phyloP scores from a whole-genome alignment of 257 asterid genomes.

The Petunia secreta region DNA sequence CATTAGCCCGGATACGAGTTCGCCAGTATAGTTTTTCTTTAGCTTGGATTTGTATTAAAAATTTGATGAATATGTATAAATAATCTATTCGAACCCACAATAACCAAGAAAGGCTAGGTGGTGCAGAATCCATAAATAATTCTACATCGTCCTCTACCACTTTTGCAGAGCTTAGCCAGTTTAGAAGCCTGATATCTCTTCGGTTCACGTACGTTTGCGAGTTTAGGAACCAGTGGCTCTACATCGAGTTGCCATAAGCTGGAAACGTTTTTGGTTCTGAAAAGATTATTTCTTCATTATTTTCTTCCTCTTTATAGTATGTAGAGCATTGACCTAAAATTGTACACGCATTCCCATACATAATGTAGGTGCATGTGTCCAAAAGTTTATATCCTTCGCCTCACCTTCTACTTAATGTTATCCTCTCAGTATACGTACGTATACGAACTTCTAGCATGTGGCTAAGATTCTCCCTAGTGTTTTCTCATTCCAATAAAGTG shows the following conservation, averaged over 20 bases:
- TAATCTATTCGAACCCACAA: no score
- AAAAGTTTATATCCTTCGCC: conserved; percentile 16
- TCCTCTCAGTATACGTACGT: neutral
- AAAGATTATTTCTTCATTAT: conserved; percentile 3
- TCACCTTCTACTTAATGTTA: neutral
- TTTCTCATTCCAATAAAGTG: neutral
- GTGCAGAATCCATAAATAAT: no score
- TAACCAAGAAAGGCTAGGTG: no score
- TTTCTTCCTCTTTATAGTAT: neutral
- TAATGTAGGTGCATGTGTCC: conserved; percentile 26
- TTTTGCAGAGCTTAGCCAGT: no score
- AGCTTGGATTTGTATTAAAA: no score
- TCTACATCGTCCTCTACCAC: no score
- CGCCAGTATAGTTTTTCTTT: no score
- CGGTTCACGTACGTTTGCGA: neutral
- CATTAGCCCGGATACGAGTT: no score
- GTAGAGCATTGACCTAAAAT: conserved; percentile 24
- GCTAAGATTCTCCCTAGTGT: conserved; percentile 20
- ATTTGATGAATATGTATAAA: no score
- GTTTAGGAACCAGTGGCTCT: neutral
- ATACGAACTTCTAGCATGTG: conserved; percentile 26
- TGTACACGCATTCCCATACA: neutral
- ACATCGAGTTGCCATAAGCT: neutral
- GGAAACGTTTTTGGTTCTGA: conserved; percentile 11
- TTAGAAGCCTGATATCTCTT: neutral